Evolutionary conservation across 2,329 filamentous ascomycete species (phyloP).

Genomic region (Monosporascus sp.): DNA sequence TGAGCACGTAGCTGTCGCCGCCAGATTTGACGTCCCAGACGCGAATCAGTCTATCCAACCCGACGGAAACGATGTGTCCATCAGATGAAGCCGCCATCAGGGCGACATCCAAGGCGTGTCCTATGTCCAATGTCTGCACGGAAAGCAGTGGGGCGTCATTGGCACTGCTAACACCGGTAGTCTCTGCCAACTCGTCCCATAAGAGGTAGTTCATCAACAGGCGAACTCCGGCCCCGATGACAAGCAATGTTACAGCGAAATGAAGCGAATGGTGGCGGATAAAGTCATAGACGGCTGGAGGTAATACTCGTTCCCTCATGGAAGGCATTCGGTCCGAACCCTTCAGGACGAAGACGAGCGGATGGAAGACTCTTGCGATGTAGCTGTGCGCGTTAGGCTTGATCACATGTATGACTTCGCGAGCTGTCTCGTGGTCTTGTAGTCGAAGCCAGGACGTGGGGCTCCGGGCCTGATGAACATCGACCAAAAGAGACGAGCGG

Average conservation of each 20-base stretch:
- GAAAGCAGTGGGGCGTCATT: slow-evolving; percentile 49
- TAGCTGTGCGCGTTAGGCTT: slow-evolving; percentile 69
- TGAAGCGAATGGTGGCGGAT: slow-evolving; percentile 52
- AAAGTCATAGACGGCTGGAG: slow-evolving; percentile 63
- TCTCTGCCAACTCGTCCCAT: slow-evolving; percentile 53
- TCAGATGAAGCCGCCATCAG: slow-evolving; percentile 57
- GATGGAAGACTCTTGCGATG: slow-evolving; percentile 68
- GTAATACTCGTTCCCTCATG: slow-evolving; percentile 41
- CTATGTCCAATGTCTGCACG: slow-evolving; percentile 54
- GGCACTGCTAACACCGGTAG: slow-evolving; percentile 39
- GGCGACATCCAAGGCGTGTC: slow-evolving; percentile 65
- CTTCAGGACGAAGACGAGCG: slow-evolving; percentile 66
- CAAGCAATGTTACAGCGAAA: slow-evolving; percentile 58
- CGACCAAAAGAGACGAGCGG: slow-evolving; percentile 43
- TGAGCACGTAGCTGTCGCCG: slow-evolving; percentile 33
- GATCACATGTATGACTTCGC: slow-evolving; percentile 70
- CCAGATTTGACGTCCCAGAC: slow-evolving; percentile 57
- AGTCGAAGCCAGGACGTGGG: slow-evolving; percentile 71
- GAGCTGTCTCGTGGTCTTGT: slow-evolving; percentile 74
- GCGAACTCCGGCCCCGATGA: slow-evolving; percentile 59
- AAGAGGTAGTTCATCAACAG: slow-evolving; percentile 71
- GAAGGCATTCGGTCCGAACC: slow-evolving; percentile 61
- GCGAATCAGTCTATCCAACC: slow-evolving; percentile 63
- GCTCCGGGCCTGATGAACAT: slow-evolving; percentile 70
- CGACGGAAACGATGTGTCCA: slow-evolving; percentile 63